phyloP scores from a whole-genome alignment of 441 rosid species.

The Populus hybrid region DNA sequence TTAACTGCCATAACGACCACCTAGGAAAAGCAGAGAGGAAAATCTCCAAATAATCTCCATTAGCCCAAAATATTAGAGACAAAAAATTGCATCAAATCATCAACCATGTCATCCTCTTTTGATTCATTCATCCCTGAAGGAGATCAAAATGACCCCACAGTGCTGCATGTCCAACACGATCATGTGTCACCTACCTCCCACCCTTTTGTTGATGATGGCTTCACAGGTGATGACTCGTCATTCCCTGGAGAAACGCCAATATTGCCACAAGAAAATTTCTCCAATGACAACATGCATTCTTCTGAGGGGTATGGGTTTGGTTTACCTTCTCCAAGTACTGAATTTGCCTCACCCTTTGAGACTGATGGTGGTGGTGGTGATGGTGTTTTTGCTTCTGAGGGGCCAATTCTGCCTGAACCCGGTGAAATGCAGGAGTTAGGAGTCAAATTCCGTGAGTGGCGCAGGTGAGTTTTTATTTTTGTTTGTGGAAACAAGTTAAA shows the following conservation, averaged over 20 bases:
- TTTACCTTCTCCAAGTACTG: conserved; percentile 35
- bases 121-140: conserved; percentile 28
- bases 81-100: background rate
- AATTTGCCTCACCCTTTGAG: conserved; percentile 45
- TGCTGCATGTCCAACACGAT: conserved; percentile 22
- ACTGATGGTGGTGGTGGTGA: conserved; percentile 23
- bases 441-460: conserved; percentile 67
- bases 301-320: conserved; percentile 47
- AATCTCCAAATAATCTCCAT: background rate
- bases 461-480: conserved; percentile 48
- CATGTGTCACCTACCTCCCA: conserved; percentile 11
- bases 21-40: background rate
- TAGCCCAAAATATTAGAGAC: background rate
- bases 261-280: conserved; percentile 16
- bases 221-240: conserved; percentile 24
- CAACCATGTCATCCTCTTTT: conserved; percentile 39
- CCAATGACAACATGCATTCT: conserved; percentile 31
- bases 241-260: conserved; percentile 20
- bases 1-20: background rate
- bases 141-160: background rate
- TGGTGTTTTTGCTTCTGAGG: conserved; percentile 41
- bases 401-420: conserved; percentile 59
- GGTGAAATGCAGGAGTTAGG: conserved; percentile 73
- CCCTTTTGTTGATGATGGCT: conserved; percentile 27
- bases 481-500: background rate